Evolutionary conservation across 257 asterid genomes (phyloP), one percentile per base, ranked within the genome.

Genomic region (Capsicum chinense): DNA sequence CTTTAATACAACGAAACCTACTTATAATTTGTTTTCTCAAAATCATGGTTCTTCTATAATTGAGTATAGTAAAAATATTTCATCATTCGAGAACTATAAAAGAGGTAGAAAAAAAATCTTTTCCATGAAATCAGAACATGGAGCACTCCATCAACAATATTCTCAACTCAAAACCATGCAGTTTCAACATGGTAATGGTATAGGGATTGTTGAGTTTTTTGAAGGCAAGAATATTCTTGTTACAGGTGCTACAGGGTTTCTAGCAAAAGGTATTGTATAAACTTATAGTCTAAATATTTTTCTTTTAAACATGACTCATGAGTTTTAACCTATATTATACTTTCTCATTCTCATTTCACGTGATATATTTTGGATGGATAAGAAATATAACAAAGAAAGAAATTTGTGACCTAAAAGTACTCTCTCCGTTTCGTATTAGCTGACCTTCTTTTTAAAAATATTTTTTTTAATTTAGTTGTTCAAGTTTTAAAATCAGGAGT

Each of bases 191-290:
- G 62, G 19, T 39, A 39, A 69, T 6, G 95, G 95, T 14, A 88
- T 94, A 7, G 95, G 96, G 56, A 93, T 94, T 33, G 79, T 86
- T 56, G 63, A 79, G 1, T 92, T 93, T 81, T 90, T 90, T 5
- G 47, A 83, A 54, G 96, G 90, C 26, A 93, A 90, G 67, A 90
- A 87, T 12, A 86, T 92, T 59, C 86, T 94, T 44, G 58, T 94
- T 10, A 93, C 96, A 1, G 97, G 97, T 47, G 93, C 92, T 1
- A 94, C 97, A 4, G 97, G 95, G 15, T 93, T 92, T 16, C 85
- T 94, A 15, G 97, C 93, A 9, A 94, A 92, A 92, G 97, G 98
- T 90, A 56, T 54, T 39, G 3, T 39, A 39, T 39, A 39, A 39
- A 39, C 44, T 39, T 39, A 39, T 4, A 39, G 44, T 39, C 4